A percentile compares a stretch with the other conserved stretches of the same genome.
Evolutionary conservation across 1,284 basidiomycete genomes (phyloP).

Genomic region (Apiotrichum mycotoxinovorans): DNA sequence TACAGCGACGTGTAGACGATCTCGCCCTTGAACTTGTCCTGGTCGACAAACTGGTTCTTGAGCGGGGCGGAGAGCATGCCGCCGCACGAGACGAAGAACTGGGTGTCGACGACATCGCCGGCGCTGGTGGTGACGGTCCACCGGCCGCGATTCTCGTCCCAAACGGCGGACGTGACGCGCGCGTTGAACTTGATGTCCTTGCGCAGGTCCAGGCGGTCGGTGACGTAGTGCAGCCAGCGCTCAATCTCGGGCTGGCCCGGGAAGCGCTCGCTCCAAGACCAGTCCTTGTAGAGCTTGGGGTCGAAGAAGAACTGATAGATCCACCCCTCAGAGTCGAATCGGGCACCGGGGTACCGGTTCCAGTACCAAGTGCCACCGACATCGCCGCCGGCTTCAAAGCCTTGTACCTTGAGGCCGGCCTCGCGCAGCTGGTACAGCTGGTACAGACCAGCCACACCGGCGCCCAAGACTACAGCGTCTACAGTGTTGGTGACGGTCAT

Average conservation of each 20-base stretch:
- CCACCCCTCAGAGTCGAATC: slow-evolving; percentile 11
- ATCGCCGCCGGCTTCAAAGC: slow-evolving; percentile 12
- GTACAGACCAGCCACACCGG: slow-evolving; percentile 18
- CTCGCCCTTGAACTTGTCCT: slow-evolving; percentile 16
- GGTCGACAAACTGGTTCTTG: slow-evolving; percentile 7
- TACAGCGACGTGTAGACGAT: slow-evolving; percentile 12
- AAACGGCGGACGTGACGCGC: slow-evolving; percentile 5
- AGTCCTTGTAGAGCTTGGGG: slow-evolving; percentile 17
- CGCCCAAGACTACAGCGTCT: slow-evolving; percentile 18
- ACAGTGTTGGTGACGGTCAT: slow-evolving; percentile 2
- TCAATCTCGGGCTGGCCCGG: slow-evolving; percentile 19
- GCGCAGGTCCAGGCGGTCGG: slow-evolving; percentile 14
- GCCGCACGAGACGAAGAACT: slow-evolving; percentile 16
- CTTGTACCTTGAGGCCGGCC: slow-evolving; percentile 6
- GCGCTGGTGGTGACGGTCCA: slow-evolving; percentile 14
- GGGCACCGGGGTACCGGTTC: slow-evolving; percentile 19
- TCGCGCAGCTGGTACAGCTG: slow-evolving; percentile 16
- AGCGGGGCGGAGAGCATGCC: slow-evolving; percentile 15
- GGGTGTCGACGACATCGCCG: slow-evolving; percentile 12
- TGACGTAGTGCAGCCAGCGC: slow-evolving; percentile 14
- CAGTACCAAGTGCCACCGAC: slow-evolving; percentile 20
- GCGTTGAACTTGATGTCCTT: slow-evolving; percentile 18
- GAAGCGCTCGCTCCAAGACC: slow-evolving; percentile 19
- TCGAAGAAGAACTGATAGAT: slow-evolving; percentile 17
- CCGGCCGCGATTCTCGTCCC: slow-evolving; percentile 2